Percentiles rank a stretch among this genome's conserved stretches.
Evolutionary conservation across 768 basidiomycete species (phyloP).

Genomic region (Fibroporia radiculosa): DNA sequence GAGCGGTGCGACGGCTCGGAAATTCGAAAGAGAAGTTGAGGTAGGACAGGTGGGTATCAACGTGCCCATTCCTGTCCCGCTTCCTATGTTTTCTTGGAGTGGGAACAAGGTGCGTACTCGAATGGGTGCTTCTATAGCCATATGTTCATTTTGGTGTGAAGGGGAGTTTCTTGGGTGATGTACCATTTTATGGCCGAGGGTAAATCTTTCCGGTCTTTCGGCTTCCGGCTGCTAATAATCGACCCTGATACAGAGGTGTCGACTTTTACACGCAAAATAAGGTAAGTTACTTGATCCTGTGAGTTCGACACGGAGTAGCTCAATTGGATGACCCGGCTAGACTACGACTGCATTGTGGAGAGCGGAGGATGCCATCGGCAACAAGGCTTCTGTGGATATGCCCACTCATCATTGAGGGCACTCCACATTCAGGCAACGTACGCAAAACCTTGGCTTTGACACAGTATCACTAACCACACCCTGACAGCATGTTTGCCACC

Average conservation of each 20-base stretch:
- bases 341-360: constrained; percentile 93
- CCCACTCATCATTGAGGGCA: constrained; percentile 59
- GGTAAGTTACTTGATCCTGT: constrained; percentile 29
- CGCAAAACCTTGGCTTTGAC: too few relatives aligned
- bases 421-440: too few relatives aligned
- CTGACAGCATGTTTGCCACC: too few relatives aligned
- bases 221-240: background rate
- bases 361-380: constrained; percentile 74
- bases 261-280: constrained; percentile 97
- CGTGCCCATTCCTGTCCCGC: constrained; percentile 86
- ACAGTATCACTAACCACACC: too few relatives aligned
- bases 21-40: constrained; percentile 83
- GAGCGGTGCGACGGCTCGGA: constrained; percentile 89
- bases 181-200: constrained; percentile 89
- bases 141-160: constrained; percentile 15
- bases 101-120: constrained; percentile 65
- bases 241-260: constrained; percentile 50
- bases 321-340: constrained; percentile 27
- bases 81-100: constrained; percentile 94
- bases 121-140: background rate
- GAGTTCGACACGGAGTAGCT: background rate
- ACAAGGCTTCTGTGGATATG: constrained; percentile 79
- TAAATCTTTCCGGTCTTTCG: constrained; percentile 22
- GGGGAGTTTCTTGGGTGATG: constrained; percentile 76
- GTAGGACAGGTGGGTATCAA: constrained; percentile 93